These are phyloP conservation scores for Kwoniella dejecticola DNA, from an alignment of 768 basidiomycete genomes.

Conservation along the genomic window DNA sequence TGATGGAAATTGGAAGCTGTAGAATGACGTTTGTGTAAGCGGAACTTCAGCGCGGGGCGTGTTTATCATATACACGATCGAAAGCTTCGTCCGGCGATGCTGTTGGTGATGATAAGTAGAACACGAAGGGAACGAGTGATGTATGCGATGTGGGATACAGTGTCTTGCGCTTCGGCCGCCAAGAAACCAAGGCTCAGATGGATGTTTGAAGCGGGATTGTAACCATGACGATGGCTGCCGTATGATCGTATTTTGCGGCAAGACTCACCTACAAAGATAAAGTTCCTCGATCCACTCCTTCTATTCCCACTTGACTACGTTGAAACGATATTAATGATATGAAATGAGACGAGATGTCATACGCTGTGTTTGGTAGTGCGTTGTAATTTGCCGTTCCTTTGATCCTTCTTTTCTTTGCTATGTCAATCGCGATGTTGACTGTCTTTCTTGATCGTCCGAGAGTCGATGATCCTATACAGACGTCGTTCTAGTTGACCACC, in stretches of 20 bases:
- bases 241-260: no score
- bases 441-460: conserved; percentile 2
- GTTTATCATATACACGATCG: not conserved
- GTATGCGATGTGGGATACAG: not conserved
- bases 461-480: no score
- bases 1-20: conserved; percentile 19
- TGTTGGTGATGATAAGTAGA: no score
- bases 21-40: conserved; percentile 1
- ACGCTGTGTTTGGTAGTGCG: no score
- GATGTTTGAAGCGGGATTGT: no score
- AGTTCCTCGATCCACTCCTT: not conserved
- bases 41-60: conserved; percentile 10
- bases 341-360: no score
- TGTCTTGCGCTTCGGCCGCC: not conserved
- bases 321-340: not conserved
- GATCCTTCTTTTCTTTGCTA: not conserved
- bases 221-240: no score
- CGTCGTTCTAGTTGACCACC: not conserved
- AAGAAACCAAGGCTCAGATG: not conserved
- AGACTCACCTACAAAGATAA: conserved; percentile 14
- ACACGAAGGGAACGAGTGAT: no score
- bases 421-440: not conserved
- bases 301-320: not conserved
- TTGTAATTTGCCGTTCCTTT: conserved; percentile 15
- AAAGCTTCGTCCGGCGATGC: no score